Evolutionary conservation across 495 filamentous ascomycete genomes (phyloP).

Genomic region (Immersiella caudata): DNA sequence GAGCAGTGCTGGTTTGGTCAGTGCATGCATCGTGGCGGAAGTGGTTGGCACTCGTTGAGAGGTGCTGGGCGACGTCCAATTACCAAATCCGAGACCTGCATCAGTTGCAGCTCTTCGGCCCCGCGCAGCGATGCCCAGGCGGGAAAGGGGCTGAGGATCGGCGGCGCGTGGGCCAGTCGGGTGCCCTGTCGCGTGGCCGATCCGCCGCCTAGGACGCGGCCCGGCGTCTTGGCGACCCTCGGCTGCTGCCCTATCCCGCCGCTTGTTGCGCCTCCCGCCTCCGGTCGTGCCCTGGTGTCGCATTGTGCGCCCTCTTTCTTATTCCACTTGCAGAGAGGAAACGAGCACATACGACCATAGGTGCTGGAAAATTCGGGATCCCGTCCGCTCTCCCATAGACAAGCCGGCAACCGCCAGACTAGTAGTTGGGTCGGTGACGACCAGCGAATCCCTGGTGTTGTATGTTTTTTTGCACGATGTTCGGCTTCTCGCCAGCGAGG

Average conservation of each 20-base stretch:
- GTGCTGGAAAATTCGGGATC: constrained; percentile 47
- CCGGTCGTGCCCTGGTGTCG: too few relatives aligned
- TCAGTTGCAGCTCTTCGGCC: neutral
- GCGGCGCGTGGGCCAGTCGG: constrained; percentile 5
- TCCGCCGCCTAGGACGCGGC: neutral
- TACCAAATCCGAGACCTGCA: constrained; percentile 10
- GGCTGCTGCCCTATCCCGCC: neutral
- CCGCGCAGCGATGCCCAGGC: neutral
- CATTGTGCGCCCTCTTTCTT: neutral
- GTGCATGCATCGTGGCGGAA: constrained; percentile 13
- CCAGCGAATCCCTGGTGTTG: constrained; percentile 46
- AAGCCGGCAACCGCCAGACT: constrained; percentile 40
- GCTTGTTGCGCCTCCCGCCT: neutral
- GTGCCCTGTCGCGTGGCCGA: neutral
- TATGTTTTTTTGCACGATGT: constrained; percentile 48
- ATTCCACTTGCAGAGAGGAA: neutral
- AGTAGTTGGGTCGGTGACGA: constrained; percentile 49
- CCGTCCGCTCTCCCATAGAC: constrained; percentile 56
- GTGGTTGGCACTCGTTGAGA: neutral
- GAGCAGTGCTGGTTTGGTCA: neutral
- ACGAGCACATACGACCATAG: neutral
- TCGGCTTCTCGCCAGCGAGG: too few relatives aligned
- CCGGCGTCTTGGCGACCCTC: constrained; percentile 5
- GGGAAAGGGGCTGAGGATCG: constrained; percentile 11
- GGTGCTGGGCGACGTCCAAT: neutral